These are phyloP conservation scores for Boletus coccyginus DNA, from an alignment of 768 basidiomycete species.

Conservation along the genomic window DNA sequence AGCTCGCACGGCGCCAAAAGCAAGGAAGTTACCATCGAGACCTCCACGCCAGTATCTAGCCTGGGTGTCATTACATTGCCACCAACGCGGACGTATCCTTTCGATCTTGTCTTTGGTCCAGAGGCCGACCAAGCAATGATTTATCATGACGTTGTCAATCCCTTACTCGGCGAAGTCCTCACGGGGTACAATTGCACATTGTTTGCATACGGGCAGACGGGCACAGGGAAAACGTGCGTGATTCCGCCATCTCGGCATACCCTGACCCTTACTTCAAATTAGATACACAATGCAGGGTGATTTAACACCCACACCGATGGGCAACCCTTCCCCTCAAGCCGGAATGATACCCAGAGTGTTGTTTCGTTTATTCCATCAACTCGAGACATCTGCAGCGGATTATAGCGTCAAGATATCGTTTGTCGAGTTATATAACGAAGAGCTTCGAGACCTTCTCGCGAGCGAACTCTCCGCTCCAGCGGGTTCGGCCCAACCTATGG, in stretches of 20 bases:
- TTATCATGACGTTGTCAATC: slow-evolving; percentile 90
- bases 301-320: slow-evolving; percentile 74
- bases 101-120: slow-evolving; percentile 94
- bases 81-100: slow-evolving; percentile 84
- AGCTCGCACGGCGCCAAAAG: slow-evolving; percentile 72
- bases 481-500: slow-evolving; percentile 76
- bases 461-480: slow-evolving; percentile 70
- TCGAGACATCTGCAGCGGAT: slow-evolving; percentile 74
- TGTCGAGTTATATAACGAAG: slow-evolving; percentile 97
- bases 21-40: slow-evolving; percentile 79
- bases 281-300: slow-evolving; percentile 99
- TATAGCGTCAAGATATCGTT: slow-evolving; percentile 93
- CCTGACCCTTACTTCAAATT: slow-evolving; percentile 12
- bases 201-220: slow-evolving; percentile 98
- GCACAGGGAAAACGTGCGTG: slow-evolving; percentile 95
- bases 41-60: slow-evolving; percentile 62
- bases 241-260: background rate
- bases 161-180: slow-evolving; percentile 92
- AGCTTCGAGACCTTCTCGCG: slow-evolving; percentile 89
- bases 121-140: slow-evolving; percentile 95
- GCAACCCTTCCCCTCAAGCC: slow-evolving; percentile 83
- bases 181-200: slow-evolving; percentile 96
- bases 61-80: slow-evolving; percentile 74
- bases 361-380: slow-evolving; percentile 85
- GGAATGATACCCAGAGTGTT: slow-evolving; percentile 96